phyloP scores from a whole-genome alignment of 805 yeast genomes.

The Saccharomycopsis sp. region DNA sequence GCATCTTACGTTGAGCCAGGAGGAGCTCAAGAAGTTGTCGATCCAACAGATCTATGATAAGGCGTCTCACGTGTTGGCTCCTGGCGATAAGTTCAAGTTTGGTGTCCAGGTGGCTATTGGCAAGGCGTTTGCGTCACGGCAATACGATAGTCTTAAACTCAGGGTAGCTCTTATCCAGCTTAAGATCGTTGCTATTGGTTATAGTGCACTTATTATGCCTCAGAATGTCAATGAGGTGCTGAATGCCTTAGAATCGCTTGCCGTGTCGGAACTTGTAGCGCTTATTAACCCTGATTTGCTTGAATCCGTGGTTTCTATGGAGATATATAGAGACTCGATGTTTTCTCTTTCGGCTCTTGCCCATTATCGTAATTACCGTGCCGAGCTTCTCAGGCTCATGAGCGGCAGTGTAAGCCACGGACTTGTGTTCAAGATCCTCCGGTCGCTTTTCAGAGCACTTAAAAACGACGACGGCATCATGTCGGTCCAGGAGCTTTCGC shows the following conservation, averaged over 20 bases:
- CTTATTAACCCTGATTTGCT: conserved; percentile 40
- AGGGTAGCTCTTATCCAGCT: conserved; percentile 55
- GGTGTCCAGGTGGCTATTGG: conserved; percentile 56
- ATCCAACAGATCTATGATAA: conserved; percentile 59
- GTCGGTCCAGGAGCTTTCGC: conserved; percentile 5
- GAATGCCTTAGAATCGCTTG: background rate
- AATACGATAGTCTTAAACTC: conserved; percentile 45
- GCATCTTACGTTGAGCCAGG: conserved; percentile 46
- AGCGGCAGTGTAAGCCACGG: conserved; percentile 91
- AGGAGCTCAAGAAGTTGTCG: conserved; percentile 46
- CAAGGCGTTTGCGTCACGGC: conserved; percentile 60
- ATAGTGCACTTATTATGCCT: conserved; percentile 48
- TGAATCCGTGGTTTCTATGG: conserved; percentile 47
- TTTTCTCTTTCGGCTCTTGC: conserved; percentile 67
- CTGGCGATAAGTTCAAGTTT: conserved; percentile 57
- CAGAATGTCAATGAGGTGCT: background rate
- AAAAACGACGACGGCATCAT: conserved; percentile 28
- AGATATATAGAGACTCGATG: conserved; percentile 51
- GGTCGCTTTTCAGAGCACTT: conserved; percentile 51
- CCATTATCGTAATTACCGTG: conserved; percentile 58
- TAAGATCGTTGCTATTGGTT: conserved; percentile 63
- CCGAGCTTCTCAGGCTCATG: conserved; percentile 68
- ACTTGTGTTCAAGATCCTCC: conserved; percentile 60
- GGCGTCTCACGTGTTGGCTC: conserved; percentile 52
- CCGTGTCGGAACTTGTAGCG: background rate